Evolutionary conservation across 2,329 filamentous ascomycete species (phyloP).

Genomic region (Fusarium luffae): DNA sequence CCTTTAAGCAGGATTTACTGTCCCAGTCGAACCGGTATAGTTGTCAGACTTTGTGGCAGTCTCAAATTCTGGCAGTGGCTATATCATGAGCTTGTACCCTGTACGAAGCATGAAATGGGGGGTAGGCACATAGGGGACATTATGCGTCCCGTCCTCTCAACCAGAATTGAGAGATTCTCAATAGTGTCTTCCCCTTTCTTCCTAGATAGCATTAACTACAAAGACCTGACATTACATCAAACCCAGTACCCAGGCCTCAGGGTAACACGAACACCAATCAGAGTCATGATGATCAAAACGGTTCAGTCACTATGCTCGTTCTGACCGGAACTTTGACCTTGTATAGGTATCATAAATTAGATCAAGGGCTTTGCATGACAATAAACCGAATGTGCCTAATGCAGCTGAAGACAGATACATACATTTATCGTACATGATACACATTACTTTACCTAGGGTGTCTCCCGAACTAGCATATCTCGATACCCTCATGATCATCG

Average conservation of each 20-base stretch:
- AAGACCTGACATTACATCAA: neutral
- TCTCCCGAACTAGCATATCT: neutral
- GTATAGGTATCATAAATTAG: neutral
- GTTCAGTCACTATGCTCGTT: neutral
- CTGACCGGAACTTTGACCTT: neutral
- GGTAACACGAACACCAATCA: neutral
- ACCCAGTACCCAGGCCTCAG: neutral
- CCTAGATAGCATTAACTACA: neutral
- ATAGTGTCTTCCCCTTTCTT: neutral
- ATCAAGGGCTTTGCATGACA: neutral
- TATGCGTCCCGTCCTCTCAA: neutral
- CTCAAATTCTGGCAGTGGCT: neutral
- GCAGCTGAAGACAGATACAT: neutral
- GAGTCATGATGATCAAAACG: neutral
- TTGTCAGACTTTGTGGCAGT: neutral
- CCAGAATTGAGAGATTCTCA: neutral
- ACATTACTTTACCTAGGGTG: neutral
- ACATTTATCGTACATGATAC: conserved; percentile 1
- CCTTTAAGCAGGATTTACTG: neutral
- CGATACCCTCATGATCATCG: conserved; percentile 1
- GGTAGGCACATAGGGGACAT: neutral
- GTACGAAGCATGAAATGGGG: neutral
- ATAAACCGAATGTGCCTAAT: neutral
- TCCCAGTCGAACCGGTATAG: neutral
- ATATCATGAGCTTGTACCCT: neutral